Evolutionary conservation across 495 filamentous ascomycete genomes (phyloP).

Genomic region (Penicillium robsamsonii): DNA sequence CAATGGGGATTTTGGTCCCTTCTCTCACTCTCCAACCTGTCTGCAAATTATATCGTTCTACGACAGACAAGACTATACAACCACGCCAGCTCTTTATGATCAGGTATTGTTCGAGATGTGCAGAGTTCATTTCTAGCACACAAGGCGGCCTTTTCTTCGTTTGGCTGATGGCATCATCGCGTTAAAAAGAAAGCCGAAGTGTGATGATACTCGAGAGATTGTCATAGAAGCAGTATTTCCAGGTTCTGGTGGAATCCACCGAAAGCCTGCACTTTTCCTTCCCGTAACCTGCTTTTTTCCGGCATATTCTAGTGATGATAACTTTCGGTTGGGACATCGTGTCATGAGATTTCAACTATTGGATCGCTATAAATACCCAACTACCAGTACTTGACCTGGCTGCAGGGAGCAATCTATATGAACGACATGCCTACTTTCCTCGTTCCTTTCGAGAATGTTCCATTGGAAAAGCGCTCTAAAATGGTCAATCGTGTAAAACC

Average conservation of each 20-base stretch:
- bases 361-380: too few species aligned
- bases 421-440: neutral
- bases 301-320: neutral
- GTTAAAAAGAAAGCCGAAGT: neutral
- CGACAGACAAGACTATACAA: too few species aligned
- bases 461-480: neutral
- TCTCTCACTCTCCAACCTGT: too few species aligned
- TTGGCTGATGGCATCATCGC: too few species aligned
- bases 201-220: neutral
- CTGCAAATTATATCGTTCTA: too few species aligned
- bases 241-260: neutral
- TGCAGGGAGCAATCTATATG: neutral
- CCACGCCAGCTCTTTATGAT: too few species aligned
- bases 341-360: neutral
- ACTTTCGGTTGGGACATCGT: too few species aligned
- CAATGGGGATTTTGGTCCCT: too few species aligned
- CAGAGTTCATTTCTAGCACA: too few species aligned
- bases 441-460: neutral
- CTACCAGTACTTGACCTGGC: neutral
- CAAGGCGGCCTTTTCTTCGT: too few species aligned
- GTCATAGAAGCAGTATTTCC: neutral
- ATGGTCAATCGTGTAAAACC: neutral
- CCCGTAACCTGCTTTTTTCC: neutral
- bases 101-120: too few species aligned
- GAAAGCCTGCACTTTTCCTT: neutral